Conservation (phyloP, 139 green algal species). For the Closterium sp. region DNA sequence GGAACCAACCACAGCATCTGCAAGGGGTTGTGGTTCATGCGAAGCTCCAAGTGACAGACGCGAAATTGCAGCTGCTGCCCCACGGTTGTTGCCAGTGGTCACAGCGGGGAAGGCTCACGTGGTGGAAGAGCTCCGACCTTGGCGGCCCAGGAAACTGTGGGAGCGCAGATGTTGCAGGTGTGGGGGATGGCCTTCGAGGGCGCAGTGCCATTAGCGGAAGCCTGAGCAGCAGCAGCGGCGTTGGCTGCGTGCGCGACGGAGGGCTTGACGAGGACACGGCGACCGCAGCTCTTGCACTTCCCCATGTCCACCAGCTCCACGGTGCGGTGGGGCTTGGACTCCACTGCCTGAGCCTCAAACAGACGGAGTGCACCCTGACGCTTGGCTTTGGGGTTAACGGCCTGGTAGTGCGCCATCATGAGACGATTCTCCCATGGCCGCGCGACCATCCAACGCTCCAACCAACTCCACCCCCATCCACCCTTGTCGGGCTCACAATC, state of each 20-base stretch:
- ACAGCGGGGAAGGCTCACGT: no score
- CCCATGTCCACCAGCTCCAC: slow-evolving; percentile 9
- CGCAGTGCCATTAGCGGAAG: background rate
- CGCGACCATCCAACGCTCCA: slow-evolving; percentile 39
- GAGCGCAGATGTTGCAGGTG: slow-evolving; percentile 12
- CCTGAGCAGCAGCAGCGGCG: background rate
- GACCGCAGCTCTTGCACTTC: slow-evolving; percentile 4
- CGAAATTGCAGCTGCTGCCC: background rate
- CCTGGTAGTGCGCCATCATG: slow-evolving; percentile 11
- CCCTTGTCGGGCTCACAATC: slow-evolving; percentile 8
- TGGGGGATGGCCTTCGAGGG: background rate
- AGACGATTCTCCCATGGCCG: slow-evolving; percentile 16
- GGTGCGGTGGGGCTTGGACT: background rate
- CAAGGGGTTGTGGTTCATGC: background rate
- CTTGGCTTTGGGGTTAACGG: background rate
- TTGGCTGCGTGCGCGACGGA: background rate
- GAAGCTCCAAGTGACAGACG: background rate
- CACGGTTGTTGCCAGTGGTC: background rate
- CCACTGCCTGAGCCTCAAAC: background rate
- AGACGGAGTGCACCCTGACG: background rate
- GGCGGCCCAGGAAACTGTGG: slow-evolving; percentile 12
- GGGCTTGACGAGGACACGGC: background rate
- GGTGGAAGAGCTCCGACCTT: slow-evolving; percentile 2
- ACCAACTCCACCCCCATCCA: slow-evolving; percentile 25
- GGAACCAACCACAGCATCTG: background rate